Evolutionary conservation across 2,329 filamentous ascomycete species (phyloP).

Genomic region (Paraphaeosphaeria minitans): DNA sequence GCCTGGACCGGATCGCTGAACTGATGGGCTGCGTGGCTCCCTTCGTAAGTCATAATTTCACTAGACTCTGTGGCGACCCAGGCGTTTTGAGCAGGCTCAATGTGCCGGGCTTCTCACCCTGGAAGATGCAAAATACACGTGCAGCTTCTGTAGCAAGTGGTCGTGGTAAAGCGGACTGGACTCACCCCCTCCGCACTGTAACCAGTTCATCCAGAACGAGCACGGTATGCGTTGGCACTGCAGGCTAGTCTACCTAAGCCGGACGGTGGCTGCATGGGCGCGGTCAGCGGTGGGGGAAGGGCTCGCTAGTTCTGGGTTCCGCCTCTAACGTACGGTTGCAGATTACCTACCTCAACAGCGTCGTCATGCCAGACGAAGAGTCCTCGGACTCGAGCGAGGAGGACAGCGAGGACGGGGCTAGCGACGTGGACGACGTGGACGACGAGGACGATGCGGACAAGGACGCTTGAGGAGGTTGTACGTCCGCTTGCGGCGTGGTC

Average conservation of each 20-base stretch:
- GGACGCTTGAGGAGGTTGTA: constrained; percentile 16
- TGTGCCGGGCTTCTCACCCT: neutral
- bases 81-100: neutral
- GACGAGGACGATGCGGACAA: constrained; percentile 14
- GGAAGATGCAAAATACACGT: neutral
- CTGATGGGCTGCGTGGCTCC: constrained; percentile 72
- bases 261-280: constrained; percentile 26
- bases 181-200: neutral
- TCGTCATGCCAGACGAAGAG: constrained; percentile 56
- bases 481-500: constrained; percentile 28
- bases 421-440: constrained; percentile 16
- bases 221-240: constrained; percentile 41
- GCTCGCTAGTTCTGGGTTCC: constrained; percentile 18
- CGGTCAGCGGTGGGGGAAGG: constrained; percentile 18
- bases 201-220: constrained; percentile 18
- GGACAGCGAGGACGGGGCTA: constrained; percentile 34
- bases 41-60: constrained; percentile 68
- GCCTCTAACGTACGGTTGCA: constrained; percentile 39
- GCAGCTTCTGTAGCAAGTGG: neutral
- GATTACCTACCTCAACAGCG: constrained; percentile 57
- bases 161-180: neutral
- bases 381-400: constrained; percentile 36
- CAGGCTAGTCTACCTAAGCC: constrained; percentile 36
- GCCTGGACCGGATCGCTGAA: constrained; percentile 67
- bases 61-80: neutral